Conservation (phyloP, 1,284 basidiomycete genomes). For the Fomitopsis palustris region DNA sequence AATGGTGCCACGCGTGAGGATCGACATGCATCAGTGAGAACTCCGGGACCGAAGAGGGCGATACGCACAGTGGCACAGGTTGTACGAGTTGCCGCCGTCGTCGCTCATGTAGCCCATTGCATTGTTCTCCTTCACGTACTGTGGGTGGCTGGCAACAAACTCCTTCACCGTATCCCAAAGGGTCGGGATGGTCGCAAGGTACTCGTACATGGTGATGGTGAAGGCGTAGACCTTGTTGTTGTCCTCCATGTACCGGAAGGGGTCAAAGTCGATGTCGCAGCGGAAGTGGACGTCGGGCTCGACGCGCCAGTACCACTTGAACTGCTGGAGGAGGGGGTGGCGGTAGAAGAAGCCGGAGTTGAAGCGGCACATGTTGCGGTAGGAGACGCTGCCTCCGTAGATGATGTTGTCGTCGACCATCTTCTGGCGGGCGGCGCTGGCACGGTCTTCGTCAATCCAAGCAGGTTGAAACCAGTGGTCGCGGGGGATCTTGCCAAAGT, state of each 20-base stretch:
- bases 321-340: slow-evolving; percentile 45
- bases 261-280: slow-evolving; percentile 73
- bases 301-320: slow-evolving; percentile 32
- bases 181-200: slow-evolving; percentile 67
- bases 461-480: slow-evolving; percentile 55
- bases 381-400: slow-evolving; percentile 45
- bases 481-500: slow-evolving; percentile 45
- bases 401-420: slow-evolving; percentile 62
- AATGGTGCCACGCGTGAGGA: not conserved
- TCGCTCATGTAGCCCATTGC: slow-evolving; percentile 67
- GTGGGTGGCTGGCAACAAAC: slow-evolving; percentile 58
- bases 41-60: not conserved
- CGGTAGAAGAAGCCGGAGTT: slow-evolving; percentile 80
- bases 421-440: slow-evolving; percentile 49
- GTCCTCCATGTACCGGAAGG: slow-evolving; percentile 74
- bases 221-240: slow-evolving; percentile 61
- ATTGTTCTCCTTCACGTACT: slow-evolving; percentile 64
- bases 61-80: slow-evolving; percentile 68
- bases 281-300: slow-evolving; percentile 68
- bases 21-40: not conserved
- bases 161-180: slow-evolving; percentile 71
- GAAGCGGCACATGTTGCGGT: slow-evolving; percentile 58
- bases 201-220: slow-evolving; percentile 78
- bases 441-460: slow-evolving; percentile 69
- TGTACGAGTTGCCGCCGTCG: slow-evolving; percentile 61